A percentile compares a stretch with the other conserved stretches of the same genome.
phyloP scores from a whole-genome alignment of 768 basidiomycete species.

The Dictyophora rubrovolvata region DNA sequence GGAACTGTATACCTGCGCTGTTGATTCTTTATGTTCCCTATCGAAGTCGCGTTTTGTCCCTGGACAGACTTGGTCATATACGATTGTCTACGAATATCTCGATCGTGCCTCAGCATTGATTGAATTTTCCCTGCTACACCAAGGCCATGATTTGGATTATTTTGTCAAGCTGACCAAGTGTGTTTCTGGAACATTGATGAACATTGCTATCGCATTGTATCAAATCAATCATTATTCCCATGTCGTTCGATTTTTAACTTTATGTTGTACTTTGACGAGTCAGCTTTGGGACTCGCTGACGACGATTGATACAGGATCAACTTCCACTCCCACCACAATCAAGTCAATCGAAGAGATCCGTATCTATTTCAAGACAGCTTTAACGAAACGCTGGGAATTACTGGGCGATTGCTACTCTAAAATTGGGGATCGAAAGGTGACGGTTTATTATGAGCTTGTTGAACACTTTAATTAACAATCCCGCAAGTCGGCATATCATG shows the following conservation, averaged over 20 bases:
- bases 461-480: not conserved
- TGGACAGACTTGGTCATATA: not conserved
- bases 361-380: conserved; percentile 50
- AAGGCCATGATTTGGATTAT: conserved; percentile 21
- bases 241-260: conserved; percentile 56
- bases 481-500: conserved; percentile 47
- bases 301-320: conserved; percentile 1
- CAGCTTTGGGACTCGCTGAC: conserved; percentile 30
- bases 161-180: conserved; percentile 53
- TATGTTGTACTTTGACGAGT: conserved; percentile 47
- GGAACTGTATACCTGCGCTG: not conserved
- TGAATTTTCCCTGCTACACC: conserved; percentile 36
- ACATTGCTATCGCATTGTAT: conserved; percentile 60
- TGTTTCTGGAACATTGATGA: conserved; percentile 61
- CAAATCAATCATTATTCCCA: conserved; percentile 50
- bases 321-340: conserved; percentile 19
- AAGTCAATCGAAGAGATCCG: conserved; percentile 31
- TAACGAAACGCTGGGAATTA: conserved; percentile 71
- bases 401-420: conserved; percentile 71
- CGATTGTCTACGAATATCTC: conserved; percentile 8
- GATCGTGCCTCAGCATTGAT: not conserved
- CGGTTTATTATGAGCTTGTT: conserved; percentile 14
- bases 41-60: not conserved
- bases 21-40: conserved; percentile 7
- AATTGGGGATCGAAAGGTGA: conserved; percentile 65